Evolutionary conservation across 352 stramenopile genomes (phyloP).

Genomic region (Phytophthora nicotianae): DNA sequence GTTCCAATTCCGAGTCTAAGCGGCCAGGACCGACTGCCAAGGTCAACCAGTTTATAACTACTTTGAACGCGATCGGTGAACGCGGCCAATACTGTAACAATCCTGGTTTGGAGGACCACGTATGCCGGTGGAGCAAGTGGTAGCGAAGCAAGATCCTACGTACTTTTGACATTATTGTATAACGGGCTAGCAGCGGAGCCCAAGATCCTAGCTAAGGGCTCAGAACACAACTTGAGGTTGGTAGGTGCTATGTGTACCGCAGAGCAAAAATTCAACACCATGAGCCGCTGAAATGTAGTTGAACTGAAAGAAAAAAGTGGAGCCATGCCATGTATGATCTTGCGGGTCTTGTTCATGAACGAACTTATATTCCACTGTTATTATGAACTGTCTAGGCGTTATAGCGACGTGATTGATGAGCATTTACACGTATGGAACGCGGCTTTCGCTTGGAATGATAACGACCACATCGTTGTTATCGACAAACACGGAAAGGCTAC

Average conservation of each 20-base stretch:
- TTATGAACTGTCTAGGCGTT: constrained; percentile 9
- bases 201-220: too few relatives aligned
- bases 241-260: too few relatives aligned
- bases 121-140: constrained; percentile 6
- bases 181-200: not conserved
- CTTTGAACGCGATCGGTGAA: constrained; percentile 1
- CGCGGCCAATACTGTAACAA: constrained; percentile 2
- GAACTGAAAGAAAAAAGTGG: too few relatives aligned
- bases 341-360: not conserved
- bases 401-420: constrained; percentile 6
- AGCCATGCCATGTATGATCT: too few relatives aligned
- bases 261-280: not conserved
- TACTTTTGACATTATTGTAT: not conserved
- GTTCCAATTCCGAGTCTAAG: constrained; percentile 1
- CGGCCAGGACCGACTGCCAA: constrained; percentile 1
- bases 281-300: not conserved
- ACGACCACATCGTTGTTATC: too few relatives aligned
- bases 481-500: too few relatives aligned
- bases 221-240: too few relatives aligned
- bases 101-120: constrained; percentile 5
- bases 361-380: constrained; percentile 6
- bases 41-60: not conserved
- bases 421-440: too few relatives aligned
- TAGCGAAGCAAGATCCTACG: constrained; percentile 5
- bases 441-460: too few relatives aligned